Evolutionary conservation across 768 basidiomycete genomes (phyloP).

Genomic region (Termitomyces sp.): DNA sequence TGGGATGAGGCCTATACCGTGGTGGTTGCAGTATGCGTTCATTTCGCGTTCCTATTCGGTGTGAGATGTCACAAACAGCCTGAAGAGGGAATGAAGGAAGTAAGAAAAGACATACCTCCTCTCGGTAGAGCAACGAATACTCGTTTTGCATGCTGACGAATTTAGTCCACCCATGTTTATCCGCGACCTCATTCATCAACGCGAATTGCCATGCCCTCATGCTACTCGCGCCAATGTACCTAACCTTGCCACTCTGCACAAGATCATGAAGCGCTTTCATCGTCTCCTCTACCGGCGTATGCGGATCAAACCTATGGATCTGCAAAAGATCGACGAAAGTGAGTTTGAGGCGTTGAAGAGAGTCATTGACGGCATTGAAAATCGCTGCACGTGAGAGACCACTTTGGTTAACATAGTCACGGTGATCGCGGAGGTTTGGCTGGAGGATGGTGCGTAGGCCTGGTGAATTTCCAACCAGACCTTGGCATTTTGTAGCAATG

Average conservation of each 20-base stretch:
- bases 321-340: slow-evolving; percentile 33
- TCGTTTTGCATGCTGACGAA: slow-evolving; percentile 56
- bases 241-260: slow-evolving; percentile 28
- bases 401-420: slow-evolving; percentile 14
- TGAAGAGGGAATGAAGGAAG: neutral
- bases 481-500: slow-evolving; percentile 11
- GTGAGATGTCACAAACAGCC: neutral
- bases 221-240: slow-evolving; percentile 45
- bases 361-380: slow-evolving; percentile 29
- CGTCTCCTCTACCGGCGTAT: slow-evolving; percentile 31
- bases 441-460: neutral
- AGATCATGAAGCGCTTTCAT: slow-evolving; percentile 44
- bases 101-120: slow-evolving; percentile 27
- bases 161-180: slow-evolving; percentile 41
- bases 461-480: slow-evolving; percentile 4
- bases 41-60: slow-evolving; percentile 38
- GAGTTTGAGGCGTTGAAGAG: slow-evolving; percentile 22
- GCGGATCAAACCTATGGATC: slow-evolving; percentile 35
- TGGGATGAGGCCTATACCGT: slow-evolving; percentile 50
- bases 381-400: slow-evolving; percentile 22
- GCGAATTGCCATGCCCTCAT: slow-evolving; percentile 44
- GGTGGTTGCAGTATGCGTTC: slow-evolving; percentile 38
- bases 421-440: slow-evolving; percentile 4
- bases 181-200: slow-evolving; percentile 39
- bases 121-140: slow-evolving; percentile 49